Base-by-base conservation (phyloP, 208 protist species). In the Acanthamoeba rhysodes region DNA sequence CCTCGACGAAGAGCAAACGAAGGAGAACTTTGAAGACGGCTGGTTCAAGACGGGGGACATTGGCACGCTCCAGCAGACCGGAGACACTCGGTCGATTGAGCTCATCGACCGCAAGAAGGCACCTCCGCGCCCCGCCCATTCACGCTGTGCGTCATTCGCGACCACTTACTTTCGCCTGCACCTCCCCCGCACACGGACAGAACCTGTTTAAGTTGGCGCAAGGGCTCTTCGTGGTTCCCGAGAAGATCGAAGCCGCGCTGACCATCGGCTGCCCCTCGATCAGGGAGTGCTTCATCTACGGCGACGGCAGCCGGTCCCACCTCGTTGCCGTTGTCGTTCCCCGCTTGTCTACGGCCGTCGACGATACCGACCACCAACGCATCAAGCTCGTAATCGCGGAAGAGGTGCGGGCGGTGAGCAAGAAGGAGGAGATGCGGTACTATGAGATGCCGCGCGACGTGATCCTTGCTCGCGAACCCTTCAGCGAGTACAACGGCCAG, bases 41-140 rank as follows among this genome's bases (percentile, higher is more conserved):
- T 95, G 55, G 55, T 96, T 95, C 57, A 10, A 41, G 24, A 90
- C 87, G 4, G 95, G 94, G 14, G 95, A 96, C 48, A 95, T 93
- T 27, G 76, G 57, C 24, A 84, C 90, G 50, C 76, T 68, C 20
- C 37, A 27, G 16, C 9, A 74, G 20, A 34, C 24, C n/a, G 32
- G 29, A 91, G 72, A 32, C 72, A 12, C 7, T 6, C 9, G 22
- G 7, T 80, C 41, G 7, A 32, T 80, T 22, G 34, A 80, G 32
- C 18, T 80, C 29, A 80, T 80, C 72, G 72, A 80, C 22, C 72
- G 72, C 41, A 80, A 80, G 41, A 80, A 80, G 72, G 72, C 29
- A 32, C 22, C 29, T 10, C 62, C 12, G 4, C n/a, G 5, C 24
- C 8, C 27, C 62, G 12, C 24, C 68, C 32, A 29, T 76, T 24